Conservation (phyloP, 1,139 yeast genomes). For the Candida frijolesensis region DNA sequence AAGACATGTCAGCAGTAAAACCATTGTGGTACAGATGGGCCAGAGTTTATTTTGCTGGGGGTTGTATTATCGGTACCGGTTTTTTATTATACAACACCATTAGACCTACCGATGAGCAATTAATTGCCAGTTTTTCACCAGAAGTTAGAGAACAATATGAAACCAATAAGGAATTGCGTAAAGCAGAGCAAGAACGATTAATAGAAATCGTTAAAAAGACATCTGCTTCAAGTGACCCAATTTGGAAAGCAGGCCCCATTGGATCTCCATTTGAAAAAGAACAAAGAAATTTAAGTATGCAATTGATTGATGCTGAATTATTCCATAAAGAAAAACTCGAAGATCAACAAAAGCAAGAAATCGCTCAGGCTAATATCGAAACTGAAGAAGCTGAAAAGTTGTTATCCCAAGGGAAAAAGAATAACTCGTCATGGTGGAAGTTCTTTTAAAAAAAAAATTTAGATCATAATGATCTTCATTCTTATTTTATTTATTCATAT, state of each 20-base stretch:
- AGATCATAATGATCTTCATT: not conserved
- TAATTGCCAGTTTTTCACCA: slow-evolving; percentile 75
- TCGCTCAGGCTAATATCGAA: slow-evolving; percentile 36
- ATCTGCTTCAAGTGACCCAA: slow-evolving; percentile 67
- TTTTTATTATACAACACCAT: slow-evolving; percentile 66
- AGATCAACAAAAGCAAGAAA: slow-evolving; percentile 42
- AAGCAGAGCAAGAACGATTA: slow-evolving; percentile 64
- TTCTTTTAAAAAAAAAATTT: slow-evolving; percentile 11
- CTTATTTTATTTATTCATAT: not conserved
- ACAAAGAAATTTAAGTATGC: slow-evolving; percentile 34
- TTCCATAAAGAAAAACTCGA: slow-evolving; percentile 51
- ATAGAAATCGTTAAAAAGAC: slow-evolving; percentile 68
- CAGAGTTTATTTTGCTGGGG: slow-evolving; percentile 55
- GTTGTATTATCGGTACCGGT: slow-evolving; percentile 70
- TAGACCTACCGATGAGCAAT: slow-evolving; percentile 82
- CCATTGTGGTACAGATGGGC: slow-evolving; percentile 63
- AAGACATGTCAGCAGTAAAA: slow-evolving; percentile 20
- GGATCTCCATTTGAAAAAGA: slow-evolving; percentile 62
- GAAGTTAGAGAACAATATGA: slow-evolving; percentile 80
- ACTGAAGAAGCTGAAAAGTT: slow-evolving; percentile 34
- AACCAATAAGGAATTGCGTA: slow-evolving; percentile 60
- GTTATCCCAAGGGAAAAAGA: slow-evolving; percentile 31
- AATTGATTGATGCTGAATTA: slow-evolving; percentile 50
- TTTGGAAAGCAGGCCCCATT: slow-evolving; percentile 78
- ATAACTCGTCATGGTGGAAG: slow-evolving; percentile 41